phyloP scores from a whole-genome alignment of 2,329 filamentous ascomycete species.

The Colletotrichum orchidophilum region DNA sequence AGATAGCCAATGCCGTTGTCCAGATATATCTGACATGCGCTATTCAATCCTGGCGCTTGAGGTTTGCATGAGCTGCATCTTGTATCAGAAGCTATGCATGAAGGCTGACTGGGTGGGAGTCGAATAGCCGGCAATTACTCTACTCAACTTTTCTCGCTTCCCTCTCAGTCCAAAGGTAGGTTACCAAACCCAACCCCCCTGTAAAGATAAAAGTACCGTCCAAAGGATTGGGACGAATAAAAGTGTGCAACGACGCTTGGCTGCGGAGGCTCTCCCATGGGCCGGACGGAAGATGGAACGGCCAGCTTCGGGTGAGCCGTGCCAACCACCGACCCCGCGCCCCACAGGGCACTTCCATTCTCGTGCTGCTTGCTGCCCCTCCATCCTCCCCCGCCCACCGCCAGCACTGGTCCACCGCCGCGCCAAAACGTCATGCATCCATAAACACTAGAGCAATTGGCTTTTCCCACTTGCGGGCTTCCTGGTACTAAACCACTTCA shows the following conservation, averaged over 20 bases:
- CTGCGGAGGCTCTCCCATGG: neutral
- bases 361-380: neutral
- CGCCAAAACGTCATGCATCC: constrained; percentile 23
- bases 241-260: constrained; percentile 3
- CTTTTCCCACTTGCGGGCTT: constrained; percentile 7
- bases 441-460: neutral
- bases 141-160: neutral
- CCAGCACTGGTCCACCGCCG: neutral
- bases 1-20: constrained; percentile 5
- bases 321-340: constrained; percentile 21
- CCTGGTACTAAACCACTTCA: neutral
- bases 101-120: neutral
- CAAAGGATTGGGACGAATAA: neutral
- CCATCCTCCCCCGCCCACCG: neutral
- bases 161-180: neutral
- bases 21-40: neutral
- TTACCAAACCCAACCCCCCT: neutral
- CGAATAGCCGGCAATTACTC: neutral
- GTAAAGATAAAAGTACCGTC: neutral
- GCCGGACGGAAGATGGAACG: neutral
- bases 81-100: neutral
- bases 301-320: constrained; percentile 14
- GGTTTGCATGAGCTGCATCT: neutral
- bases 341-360: constrained; percentile 4
- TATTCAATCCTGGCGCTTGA: neutral